Percentiles rank a stretch among this genome's conserved stretches.
These are phyloP conservation scores for Diaporthe amygdali DNA, from an alignment of 2,329 filamentous ascomycete genomes.

Conservation along the genomic window DNA sequence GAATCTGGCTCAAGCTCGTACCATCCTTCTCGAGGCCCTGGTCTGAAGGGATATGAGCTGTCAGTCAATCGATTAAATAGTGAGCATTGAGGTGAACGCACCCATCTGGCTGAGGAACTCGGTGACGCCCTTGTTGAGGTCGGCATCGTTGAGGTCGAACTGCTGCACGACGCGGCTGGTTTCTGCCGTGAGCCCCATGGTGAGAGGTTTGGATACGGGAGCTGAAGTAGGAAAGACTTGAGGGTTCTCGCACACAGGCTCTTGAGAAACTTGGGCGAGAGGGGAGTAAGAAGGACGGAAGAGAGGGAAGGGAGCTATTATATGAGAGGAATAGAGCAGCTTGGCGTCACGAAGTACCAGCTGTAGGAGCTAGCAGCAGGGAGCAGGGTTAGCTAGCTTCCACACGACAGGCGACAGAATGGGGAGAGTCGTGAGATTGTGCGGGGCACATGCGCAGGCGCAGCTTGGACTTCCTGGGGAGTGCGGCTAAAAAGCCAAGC, in stretches of 20 bases:
- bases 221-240: conserved; percentile 58
- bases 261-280: conserved; percentile 44
- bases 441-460: conserved; percentile 24
- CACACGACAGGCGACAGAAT: conserved; percentile 11
- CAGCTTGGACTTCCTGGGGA: conserved; percentile 20
- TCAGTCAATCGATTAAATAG: conserved; percentile 4
- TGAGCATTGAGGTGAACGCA: conserved; percentile 36
- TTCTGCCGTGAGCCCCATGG: conserved; percentile 70
- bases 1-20: conserved; percentile 90
- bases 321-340: conserved; percentile 42
- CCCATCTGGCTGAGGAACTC: conserved; percentile 90
- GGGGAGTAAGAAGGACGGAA: conserved; percentile 46
- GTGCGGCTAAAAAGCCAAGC: conserved; percentile 29
- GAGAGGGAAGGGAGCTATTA: conserved; percentile 38
- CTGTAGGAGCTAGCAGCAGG: conserved; percentile 51
- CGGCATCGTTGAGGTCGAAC: conserved; percentile 82
- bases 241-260: conserved; percentile 59
- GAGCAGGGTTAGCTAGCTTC: conserved; percentile 36
- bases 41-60: conserved; percentile 50
- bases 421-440: conserved; percentile 25
- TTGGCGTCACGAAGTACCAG: conserved; percentile 57
- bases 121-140: conserved; percentile 79
- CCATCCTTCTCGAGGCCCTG: conserved; percentile 82
- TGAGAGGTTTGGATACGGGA: conserved; percentile 60
- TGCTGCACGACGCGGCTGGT: conserved; percentile 81